These are phyloP conservation scores for Trametes pubescens DNA, from an alignment of 1,284 basidiomycete species.

Conservation along the genomic window DNA sequence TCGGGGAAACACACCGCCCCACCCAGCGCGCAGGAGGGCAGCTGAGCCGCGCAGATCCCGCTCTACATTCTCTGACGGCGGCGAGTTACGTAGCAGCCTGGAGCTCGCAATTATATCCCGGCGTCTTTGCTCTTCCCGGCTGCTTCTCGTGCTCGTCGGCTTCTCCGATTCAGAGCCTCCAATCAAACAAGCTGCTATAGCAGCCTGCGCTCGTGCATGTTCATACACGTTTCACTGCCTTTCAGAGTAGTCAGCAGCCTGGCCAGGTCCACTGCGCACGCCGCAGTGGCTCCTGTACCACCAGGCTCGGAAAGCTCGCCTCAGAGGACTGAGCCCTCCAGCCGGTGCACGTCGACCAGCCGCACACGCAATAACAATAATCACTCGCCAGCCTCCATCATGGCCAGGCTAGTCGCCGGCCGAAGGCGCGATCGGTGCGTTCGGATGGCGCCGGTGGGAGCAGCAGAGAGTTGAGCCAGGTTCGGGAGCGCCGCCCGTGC, in stretches of 20 bases:
- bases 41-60: conserved; percentile 14
- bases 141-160: background rate
- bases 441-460: background rate
- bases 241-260: conserved; percentile 12
- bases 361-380: background rate
- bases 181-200: too few relatives aligned
- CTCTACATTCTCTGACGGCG: conserved; percentile 5
- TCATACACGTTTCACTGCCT: conserved; percentile 4
- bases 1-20: conserved; percentile 5
- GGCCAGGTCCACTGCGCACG: background rate
- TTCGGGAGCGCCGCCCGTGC: background rate
- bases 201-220: background rate
- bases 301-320: too few relatives aligned
- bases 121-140: background rate
- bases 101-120: background rate
- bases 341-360: background rate
- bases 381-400: too few relatives aligned
- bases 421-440: conserved; percentile 9
- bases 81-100: conserved; percentile 9
- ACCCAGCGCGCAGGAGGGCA: background rate
- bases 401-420: conserved; percentile 4
- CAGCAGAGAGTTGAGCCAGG: background rate
- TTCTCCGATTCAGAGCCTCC: background rate
- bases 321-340: too few relatives aligned
- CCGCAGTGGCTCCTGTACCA: background rate